phyloP scores from a whole-genome alignment of 2,329 filamentous ascomycete genomes.

The Aspergillus udagawae region DNA sequence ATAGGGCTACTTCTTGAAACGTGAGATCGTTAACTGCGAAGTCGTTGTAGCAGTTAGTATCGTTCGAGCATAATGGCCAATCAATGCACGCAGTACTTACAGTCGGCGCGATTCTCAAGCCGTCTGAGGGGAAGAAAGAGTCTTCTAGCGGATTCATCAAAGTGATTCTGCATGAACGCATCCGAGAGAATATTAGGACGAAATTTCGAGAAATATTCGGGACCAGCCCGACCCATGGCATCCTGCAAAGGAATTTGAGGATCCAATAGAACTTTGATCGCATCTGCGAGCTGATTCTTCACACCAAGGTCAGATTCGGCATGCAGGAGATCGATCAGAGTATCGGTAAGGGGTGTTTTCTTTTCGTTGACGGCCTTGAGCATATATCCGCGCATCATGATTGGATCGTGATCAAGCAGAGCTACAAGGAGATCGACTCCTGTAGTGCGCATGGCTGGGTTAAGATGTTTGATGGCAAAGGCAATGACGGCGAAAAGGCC shows the following conservation, averaged over 20 bases:
- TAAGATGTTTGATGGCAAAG: conserved; percentile 80
- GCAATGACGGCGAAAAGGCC: conserved; percentile 87
- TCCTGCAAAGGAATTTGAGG: conserved; percentile 59
- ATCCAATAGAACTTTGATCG: conserved; percentile 88
- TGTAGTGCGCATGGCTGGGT: conserved; percentile 81
- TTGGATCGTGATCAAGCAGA: conserved; percentile 91
- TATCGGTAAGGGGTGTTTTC: conserved; percentile 80
- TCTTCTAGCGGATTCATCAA: conserved; percentile 77
- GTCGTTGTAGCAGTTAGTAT: conserved; percentile 7
- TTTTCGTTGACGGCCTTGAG: conserved; percentile 89
- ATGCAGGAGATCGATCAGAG: conserved; percentile 83
- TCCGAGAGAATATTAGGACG: conserved; percentile 73
- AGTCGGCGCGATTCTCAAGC: conserved; percentile 60
- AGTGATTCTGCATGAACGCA: conserved; percentile 80
- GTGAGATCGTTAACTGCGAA: conserved; percentile 63
- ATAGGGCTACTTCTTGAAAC: conserved; percentile 83
- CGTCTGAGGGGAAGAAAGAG: conserved; percentile 84
- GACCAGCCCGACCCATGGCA: conserved; percentile 58
- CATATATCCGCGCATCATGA: conserved; percentile 90
- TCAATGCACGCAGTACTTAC: conserved; percentile 37
- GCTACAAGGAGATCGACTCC: conserved; percentile 91
- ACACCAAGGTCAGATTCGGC: conserved; percentile 91
- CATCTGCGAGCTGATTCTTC: conserved; percentile 92
- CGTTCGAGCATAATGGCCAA: background rate
- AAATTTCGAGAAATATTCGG: conserved; percentile 64